Conservation (phyloP, 805 yeast genomes). For the Wickerhamiella occidentalis region DNA sequence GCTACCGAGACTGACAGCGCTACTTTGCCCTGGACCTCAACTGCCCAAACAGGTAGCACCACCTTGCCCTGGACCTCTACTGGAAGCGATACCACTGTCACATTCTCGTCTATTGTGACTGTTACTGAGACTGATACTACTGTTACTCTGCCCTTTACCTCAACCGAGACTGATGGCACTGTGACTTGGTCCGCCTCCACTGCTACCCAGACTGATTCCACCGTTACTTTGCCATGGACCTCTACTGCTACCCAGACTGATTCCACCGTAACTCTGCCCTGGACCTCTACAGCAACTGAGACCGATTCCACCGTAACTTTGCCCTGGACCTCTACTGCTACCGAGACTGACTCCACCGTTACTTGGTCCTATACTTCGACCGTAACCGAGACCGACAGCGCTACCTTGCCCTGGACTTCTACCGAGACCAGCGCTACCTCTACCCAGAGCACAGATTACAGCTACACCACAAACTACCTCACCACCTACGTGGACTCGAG, state of each 20-base stretch:
- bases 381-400: neutral
- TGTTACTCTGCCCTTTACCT: neutral
- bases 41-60: neutral
- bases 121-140: neutral
- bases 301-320: neutral
- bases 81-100: neutral
- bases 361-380: neutral
- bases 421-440: neutral
- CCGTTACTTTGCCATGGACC: neutral
- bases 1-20: neutral
- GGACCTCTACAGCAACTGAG: neutral
- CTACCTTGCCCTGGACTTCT: neutral
- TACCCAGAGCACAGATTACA: neutral
- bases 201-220: neutral
- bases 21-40: neutral
- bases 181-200: neutral
- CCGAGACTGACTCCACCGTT: neutral
- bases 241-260: neutral
- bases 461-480: neutral
- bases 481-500: conserved; percentile 1
- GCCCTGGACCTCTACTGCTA: neutral
- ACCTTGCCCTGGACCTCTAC: neutral
- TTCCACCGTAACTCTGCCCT: neutral
- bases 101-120: neutral
- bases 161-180: neutral